A percentile compares a stretch with the other conserved stretches of the same genome.
These are phyloP conservation scores for Sporobolus alterniflorus DNA, from an alignment of 202 grass and related monocot genomes.

Conservation along the genomic window DNA sequence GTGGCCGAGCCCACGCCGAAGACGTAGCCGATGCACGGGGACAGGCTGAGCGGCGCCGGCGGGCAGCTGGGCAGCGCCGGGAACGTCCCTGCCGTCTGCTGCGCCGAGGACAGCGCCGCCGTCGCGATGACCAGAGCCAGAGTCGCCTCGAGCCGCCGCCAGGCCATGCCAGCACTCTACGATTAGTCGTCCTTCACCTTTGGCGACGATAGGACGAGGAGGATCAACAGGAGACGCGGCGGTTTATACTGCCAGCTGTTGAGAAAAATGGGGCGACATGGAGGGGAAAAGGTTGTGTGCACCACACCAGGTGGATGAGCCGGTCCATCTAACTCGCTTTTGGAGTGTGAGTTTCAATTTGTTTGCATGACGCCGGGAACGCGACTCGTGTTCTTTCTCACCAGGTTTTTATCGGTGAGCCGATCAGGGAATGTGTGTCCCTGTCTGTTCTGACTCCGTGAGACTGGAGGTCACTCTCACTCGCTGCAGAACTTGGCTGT, in stretches of 20 bases:
- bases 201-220: background rate
- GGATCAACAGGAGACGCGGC: background rate
- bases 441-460: background rate
- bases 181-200: background rate
- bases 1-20: conserved; percentile 51
- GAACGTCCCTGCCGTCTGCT: conserved; percentile 9
- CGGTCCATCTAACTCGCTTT: conserved; percentile 42
- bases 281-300: background rate
- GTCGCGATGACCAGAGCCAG: conserved; percentile 1
- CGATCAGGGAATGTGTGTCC: conserved; percentile 24
- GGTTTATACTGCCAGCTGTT: conserved; percentile 39
- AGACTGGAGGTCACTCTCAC: background rate
- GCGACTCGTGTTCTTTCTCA: background rate
- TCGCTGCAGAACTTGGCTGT: background rate
- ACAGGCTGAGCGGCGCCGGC: conserved; percentile 53
- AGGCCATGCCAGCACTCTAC: conserved; percentile 35
- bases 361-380: background rate
- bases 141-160: background rate
- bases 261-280: background rate
- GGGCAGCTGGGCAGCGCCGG: conserved; percentile 47
- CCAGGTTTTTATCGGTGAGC: conserved; percentile 32
- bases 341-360: too few species aligned
- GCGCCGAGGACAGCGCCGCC: conserved; percentile 32
- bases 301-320: conserved; percentile 28
- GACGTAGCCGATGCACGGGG: conserved; percentile 69